A percentile compares a stretch with the other conserved stretches of the same genome.
Conservation (phyloP, 164 flowering plant genomes). For the Macadamia integrifolia region DNA sequence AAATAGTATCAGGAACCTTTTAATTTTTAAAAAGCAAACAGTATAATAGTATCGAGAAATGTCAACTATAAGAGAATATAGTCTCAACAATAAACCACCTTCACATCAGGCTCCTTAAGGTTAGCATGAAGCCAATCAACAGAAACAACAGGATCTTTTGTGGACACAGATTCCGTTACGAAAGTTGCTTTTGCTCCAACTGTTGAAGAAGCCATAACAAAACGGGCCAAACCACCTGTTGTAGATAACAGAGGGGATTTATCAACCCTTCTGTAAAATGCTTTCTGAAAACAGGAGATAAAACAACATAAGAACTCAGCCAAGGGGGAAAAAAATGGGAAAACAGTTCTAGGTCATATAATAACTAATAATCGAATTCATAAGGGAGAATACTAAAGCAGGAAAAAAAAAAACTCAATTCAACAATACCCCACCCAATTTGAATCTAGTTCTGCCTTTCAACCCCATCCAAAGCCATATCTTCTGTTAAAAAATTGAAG, state of each 20-base stretch:
- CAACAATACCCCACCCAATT: no score
- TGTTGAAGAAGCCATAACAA: slow-evolving; percentile 35
- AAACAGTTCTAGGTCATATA: background rate
- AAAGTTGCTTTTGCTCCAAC: slow-evolving; percentile 34
- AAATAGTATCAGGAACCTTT: background rate
- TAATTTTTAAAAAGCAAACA: background rate
- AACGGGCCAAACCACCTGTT: slow-evolving; percentile 17
- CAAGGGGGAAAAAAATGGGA: background rate
- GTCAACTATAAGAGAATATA: background rate
- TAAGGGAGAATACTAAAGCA: background rate
- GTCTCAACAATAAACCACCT: slow-evolving; percentile 38
- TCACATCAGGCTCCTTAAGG: slow-evolving; percentile 68
- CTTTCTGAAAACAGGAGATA: slow-evolving; percentile 39
- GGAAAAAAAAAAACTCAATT: no score
- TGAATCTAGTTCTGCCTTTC: no score
- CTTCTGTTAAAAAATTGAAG: no score
- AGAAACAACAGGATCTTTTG: slow-evolving; percentile 85
- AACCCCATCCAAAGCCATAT: no score
- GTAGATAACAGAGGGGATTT: slow-evolving; percentile 13
- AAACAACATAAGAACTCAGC: background rate
- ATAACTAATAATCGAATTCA: no score
- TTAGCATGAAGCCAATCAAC: slow-evolving; percentile 94
- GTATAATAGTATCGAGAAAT: background rate
- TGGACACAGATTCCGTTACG: slow-evolving; percentile 43
- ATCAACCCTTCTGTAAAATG: slow-evolving; percentile 17